Base-by-base conservation (phyloP, 441 rosid genomes). In the Kokia cookei region DNA sequence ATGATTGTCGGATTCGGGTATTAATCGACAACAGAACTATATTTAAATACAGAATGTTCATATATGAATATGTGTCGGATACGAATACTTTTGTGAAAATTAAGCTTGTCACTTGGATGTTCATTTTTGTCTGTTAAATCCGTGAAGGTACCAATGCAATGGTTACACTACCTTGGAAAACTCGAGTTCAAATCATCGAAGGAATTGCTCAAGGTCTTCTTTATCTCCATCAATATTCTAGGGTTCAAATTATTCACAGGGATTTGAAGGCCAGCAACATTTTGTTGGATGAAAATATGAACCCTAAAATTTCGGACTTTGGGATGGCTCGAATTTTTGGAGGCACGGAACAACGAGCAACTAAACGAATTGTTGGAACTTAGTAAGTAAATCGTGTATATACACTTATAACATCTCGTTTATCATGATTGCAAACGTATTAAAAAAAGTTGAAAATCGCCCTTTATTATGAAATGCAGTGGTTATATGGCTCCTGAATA, bases 241-340 rank as follows among this genome's bases (percentile, higher is more conserved):
- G 80, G 45, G 48, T 77, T 7, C 68, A 76, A 42, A 73, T 80
- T 17, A 77, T 80, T 7, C 83, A 80, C 61, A 64, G 80, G 61
- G 83, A 80, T 53, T 53, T 77, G 40, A 80, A 80, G 61, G 76
- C 80, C 22, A 80, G 83, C 68, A 80, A 80, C 35, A 45, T 80
- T 60, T 74, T 80, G 68, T 77, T 80, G 27, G 78, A 77, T 45
- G 15, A 47, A 6, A 53, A 77, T 15, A 77, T 80, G 81, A 77
- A 74, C 15, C 81, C 81, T 1, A 80, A 80, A 65, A 80, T 77
- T 42, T 80, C 83, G 4, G 78, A 80, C 47, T 80, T 80, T 17
- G 81, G 83, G 51, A 7, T 80, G 76, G 81, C 84, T n/a, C 77
- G 79, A 65, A 77, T 69, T 62, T 77, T 72, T 24, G 72, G 76